Conservation (phyloP, 352 stramenopile genomes). For the Globisporangium megalacanthum region DNA sequence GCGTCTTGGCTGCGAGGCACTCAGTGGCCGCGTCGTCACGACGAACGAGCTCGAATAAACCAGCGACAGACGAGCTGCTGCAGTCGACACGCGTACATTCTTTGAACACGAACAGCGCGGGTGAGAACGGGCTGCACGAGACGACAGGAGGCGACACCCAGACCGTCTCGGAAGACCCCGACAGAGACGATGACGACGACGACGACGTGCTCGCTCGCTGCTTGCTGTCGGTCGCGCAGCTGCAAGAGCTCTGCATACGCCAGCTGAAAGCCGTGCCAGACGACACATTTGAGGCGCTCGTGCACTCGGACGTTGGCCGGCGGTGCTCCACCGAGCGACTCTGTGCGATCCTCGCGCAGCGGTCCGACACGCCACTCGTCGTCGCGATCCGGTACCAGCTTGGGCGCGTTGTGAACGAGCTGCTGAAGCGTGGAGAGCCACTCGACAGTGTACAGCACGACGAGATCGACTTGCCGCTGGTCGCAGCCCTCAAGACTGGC, state of each 20-base stretch:
- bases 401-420: constrained; percentile 70
- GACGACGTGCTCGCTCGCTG: constrained; percentile 9
- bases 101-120: not conserved
- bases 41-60: constrained; percentile 6
- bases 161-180: not conserved
- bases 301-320: constrained; percentile 57
- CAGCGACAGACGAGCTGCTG: not conserved
- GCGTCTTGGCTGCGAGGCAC: constrained; percentile 42
- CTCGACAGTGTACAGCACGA: constrained; percentile 39
- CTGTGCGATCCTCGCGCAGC: constrained; percentile 50
- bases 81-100: not conserved
- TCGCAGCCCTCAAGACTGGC: constrained; percentile 57
- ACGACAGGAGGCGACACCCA: not conserved
- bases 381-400: constrained; percentile 78
- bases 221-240: constrained; percentile 16
- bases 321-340: constrained; percentile 65
- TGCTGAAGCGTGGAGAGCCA: constrained; percentile 47
- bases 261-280: constrained; percentile 49
- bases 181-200: constrained; percentile 1
- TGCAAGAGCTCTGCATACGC: constrained; percentile 53
- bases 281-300: constrained; percentile 39
- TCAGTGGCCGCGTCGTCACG: constrained; percentile 4
- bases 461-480: constrained; percentile 58
- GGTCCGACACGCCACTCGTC: constrained; percentile 59
- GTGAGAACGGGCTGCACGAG: constrained; percentile 1